phyloP scores from a whole-genome alignment of 2,329 filamentous ascomycete species.

The Fusarium pseudograminearum region DNA sequence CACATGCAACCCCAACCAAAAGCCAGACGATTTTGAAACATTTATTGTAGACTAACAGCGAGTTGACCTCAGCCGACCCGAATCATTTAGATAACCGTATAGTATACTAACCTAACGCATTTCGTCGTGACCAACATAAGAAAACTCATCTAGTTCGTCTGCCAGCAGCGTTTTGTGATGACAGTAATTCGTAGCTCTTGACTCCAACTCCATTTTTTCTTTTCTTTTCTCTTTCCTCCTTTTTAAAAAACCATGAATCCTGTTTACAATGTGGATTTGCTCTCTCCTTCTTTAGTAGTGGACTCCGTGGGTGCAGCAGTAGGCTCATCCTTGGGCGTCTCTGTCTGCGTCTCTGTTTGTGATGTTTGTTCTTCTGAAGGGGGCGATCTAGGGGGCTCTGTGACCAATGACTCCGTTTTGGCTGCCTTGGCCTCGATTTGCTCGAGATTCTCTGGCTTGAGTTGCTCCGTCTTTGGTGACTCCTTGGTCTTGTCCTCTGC shows the following conservation, averaged over 20 bases:
- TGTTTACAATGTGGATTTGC: not conserved
- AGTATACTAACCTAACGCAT: conserved; percentile 7
- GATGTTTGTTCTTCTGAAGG: conserved; percentile 1
- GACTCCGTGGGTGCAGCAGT: not conserved
- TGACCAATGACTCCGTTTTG: conserved; percentile 1
- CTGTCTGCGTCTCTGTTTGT: not conserved
- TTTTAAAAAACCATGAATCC: not conserved
- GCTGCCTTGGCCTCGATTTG: not conserved
- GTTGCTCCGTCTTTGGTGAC: conserved; percentile 5
- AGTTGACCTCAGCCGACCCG: conserved; percentile 7
- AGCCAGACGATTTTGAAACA: not conserved
- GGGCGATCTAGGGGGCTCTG: not conserved
- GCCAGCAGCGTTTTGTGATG: conserved; percentile 11
- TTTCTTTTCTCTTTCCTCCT: not conserved
- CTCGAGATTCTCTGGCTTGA: conserved; percentile 9
- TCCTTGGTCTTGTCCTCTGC: not conserved
- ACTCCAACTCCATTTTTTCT: conserved; percentile 1
- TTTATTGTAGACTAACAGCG: conserved; percentile 9
- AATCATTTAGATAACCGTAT: conserved; percentile 17
- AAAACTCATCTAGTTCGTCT: conserved; percentile 36
- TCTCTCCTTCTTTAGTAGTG: conserved; percentile 6
- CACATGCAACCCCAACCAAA: not conserved
- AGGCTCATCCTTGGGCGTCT: not conserved
- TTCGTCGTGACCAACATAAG: conserved; percentile 32
- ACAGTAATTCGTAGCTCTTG: conserved; percentile 12